These are phyloP conservation scores for Thymus mandschuricus DNA, from an alignment of 257 asterid genomes.

Conservation along the genomic window DNA sequence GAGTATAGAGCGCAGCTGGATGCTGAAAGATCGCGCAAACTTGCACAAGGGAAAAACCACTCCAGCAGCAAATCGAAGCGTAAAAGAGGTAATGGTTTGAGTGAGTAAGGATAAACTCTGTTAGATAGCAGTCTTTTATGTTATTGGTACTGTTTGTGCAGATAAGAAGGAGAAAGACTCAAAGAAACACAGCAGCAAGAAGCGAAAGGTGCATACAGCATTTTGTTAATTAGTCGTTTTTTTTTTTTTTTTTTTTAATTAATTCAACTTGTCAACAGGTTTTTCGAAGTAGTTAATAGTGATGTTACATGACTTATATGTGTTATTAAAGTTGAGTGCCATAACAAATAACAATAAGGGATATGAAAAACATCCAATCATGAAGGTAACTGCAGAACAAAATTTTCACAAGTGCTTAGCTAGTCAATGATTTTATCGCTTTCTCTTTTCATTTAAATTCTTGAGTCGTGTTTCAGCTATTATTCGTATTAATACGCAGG, in stretches of 20 bases:
- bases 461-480: background rate
- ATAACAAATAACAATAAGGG: background rate
- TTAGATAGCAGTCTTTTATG: slow-evolving; percentile 16
- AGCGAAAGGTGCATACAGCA: slow-evolving; percentile 71
- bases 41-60: slow-evolving; percentile 86
- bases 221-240: slow-evolving; percentile 7
- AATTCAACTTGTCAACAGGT: background rate
- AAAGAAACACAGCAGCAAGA: slow-evolving; percentile 77
- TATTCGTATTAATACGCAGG: background rate
- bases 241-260: background rate
- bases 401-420: background rate
- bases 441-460: too few species aligned
- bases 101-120: slow-evolving; percentile 15
- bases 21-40: slow-evolving; percentile 92
- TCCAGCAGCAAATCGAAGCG: slow-evolving; percentile 69
- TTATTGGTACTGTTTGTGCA: slow-evolving; percentile 40
- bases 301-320: background rate
- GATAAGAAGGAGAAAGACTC: slow-evolving; percentile 85
- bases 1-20: slow-evolving; percentile 98
- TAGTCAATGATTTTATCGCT: background rate
- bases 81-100: slow-evolving; percentile 60
- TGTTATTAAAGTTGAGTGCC: background rate
- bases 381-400: slow-evolving; percentile 3
- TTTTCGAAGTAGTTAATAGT: background rate
- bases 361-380: background rate